Evolutionary conservation across 345 rosid species (phyloP).

Genomic region (Citrus trifoliata): DNA sequence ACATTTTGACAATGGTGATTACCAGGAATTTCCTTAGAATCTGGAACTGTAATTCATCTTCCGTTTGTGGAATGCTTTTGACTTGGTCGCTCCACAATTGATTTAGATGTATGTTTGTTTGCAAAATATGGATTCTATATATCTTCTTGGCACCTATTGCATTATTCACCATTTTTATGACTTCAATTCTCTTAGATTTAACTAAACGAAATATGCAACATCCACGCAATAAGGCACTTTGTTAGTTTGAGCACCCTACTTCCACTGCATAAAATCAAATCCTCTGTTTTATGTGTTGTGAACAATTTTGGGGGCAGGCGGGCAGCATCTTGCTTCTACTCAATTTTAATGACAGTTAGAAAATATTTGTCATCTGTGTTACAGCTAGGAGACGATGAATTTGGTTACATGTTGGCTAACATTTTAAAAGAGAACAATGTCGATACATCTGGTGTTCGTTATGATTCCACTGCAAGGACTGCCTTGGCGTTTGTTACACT

Average conservation of each 20-base stretch:
- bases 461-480: conserved; percentile 76
- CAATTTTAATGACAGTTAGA: not conserved
- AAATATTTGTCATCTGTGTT: not conserved
- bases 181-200: not conserved
- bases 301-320: not conserved
- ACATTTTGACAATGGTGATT: not conserved
- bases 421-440: conserved; percentile 78
- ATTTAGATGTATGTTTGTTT: not conserved
- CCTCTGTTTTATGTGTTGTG: not conserved
- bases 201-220: not conserved
- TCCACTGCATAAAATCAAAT: conserved; percentile 5
- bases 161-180: not conserved
- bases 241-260: not conserved
- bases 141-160: not conserved
- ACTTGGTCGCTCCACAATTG: not conserved
- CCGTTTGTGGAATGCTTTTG: not conserved
- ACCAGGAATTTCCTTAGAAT: not conserved
- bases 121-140: not conserved
- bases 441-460: conserved; percentile 74
- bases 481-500: conserved; percentile 93
- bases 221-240: not conserved
- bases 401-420: conserved; percentile 87
- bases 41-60: not conserved
- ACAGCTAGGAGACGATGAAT: conserved; percentile 87
- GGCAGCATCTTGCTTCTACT: not conserved